Evolutionary conservation across 2,329 filamentous ascomycete genomes (phyloP).

Genomic region (Knufia fluminis): DNA sequence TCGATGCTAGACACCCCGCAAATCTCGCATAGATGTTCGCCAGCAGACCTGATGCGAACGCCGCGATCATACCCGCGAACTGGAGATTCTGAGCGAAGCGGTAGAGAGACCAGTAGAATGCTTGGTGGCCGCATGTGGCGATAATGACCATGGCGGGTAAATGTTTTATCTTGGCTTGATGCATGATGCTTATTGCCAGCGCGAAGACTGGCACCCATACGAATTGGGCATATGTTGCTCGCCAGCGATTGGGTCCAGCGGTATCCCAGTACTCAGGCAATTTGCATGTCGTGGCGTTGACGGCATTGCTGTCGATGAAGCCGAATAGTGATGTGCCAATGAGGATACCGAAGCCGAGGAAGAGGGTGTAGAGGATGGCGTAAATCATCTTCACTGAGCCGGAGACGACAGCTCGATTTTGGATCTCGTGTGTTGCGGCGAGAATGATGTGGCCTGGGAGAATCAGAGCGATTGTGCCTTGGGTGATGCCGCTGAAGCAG

Average conservation of each 20-base stretch:
- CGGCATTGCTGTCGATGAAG: conserved; percentile 9
- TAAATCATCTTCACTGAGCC: conserved; percentile 66
- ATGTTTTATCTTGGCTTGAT: conserved; percentile 72
- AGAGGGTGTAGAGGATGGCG: conserved; percentile 62
- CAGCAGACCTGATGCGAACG: conserved; percentile 64
- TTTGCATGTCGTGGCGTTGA: conserved; percentile 6
- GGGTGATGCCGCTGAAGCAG: conserved; percentile 62
- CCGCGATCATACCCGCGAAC: conserved; percentile 67
- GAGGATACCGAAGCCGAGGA: conserved; percentile 64
- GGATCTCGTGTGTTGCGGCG: conserved; percentile 54
- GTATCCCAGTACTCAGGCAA: conserved; percentile 9
- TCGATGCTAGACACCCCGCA: conserved; percentile 68
- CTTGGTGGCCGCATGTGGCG: conserved; percentile 61
- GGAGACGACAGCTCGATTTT: conserved; percentile 59
- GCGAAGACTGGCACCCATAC: conserved; percentile 63
- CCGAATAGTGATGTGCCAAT: conserved; percentile 57
- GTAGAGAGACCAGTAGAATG: conserved; percentile 62
- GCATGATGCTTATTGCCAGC: conserved; percentile 65
- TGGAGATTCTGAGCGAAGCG: conserved; percentile 62
- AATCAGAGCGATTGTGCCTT: conserved; percentile 65
- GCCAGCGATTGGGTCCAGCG: background rate
- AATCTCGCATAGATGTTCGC: conserved; percentile 67
- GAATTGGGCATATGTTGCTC: conserved; percentile 20
- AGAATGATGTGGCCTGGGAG: conserved; percentile 59
- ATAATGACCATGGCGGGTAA: conserved; percentile 67